Percentiles rank a stretch among this genome's conserved stretches.
Evolutionary conservation across 2,329 filamentous ascomycete species (phyloP).

Genomic region (Colletotrichum gigasporum): DNA sequence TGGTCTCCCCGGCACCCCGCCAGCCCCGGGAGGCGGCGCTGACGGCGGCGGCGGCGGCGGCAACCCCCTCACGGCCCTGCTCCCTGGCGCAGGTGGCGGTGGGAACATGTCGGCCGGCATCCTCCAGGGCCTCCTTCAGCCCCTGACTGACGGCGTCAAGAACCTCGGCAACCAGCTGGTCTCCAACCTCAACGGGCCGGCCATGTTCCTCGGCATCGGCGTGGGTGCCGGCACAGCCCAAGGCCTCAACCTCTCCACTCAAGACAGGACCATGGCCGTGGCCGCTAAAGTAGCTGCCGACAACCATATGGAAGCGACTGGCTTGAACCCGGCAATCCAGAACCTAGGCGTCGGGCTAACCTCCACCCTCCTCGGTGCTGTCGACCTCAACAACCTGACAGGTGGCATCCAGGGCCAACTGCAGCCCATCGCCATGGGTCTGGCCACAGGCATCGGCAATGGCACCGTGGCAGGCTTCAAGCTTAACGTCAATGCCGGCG

Average conservation of each 20-base stretch:
- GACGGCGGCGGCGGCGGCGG: neutral
- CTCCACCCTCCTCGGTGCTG: conserved; percentile 38
- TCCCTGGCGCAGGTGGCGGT: neutral
- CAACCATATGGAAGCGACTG: conserved; percentile 40
- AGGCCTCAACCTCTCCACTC: conserved; percentile 34
- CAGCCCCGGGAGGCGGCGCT: neutral
- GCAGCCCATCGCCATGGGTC: conserved; percentile 33
- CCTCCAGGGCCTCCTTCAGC: conserved; percentile 17
- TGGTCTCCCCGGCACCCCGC: neutral
- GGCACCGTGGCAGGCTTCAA: conserved; percentile 37
- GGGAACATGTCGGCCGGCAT: conserved; percentile 8
- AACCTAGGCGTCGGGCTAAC: conserved; percentile 41
- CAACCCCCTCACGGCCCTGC: neutral
- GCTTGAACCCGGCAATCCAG: conserved; percentile 41
- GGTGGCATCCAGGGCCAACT: conserved; percentile 28
- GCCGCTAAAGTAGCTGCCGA: conserved; percentile 36
- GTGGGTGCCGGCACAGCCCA: conserved; percentile 37
- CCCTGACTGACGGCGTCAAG: conserved; percentile 24
- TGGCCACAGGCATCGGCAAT: conserved; percentile 36
- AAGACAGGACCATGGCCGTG: conserved; percentile 20
- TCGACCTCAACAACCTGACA: conserved; percentile 33
- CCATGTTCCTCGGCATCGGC: conserved; percentile 38
- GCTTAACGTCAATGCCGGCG: conserved; percentile 28
- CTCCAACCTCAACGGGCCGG: conserved; percentile 27
- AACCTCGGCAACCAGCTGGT: conserved; percentile 26